phyloP scores from a whole-genome alignment of 1,284 basidiomycete genomes.

The Ceratobasidium sp. region DNA sequence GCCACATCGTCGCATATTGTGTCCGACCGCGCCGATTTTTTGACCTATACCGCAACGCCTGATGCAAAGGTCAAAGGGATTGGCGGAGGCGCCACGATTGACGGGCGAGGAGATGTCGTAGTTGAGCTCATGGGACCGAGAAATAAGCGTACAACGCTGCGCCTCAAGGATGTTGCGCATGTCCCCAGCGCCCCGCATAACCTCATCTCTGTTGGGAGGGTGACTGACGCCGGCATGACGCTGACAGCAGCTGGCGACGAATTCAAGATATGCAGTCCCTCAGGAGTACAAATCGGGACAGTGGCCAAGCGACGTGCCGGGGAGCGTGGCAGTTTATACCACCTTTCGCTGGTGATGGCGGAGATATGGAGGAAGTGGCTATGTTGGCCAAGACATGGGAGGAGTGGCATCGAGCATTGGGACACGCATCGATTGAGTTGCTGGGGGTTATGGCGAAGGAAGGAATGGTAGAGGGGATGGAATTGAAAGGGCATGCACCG shows the following conservation, averaged over 20 bases:
- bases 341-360: background rate
- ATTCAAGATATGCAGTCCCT: background rate
- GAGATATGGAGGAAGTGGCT: background rate
- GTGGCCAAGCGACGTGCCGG: background rate
- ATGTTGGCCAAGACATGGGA: background rate
- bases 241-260: background rate
- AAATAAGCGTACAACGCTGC: background rate
- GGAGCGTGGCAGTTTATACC: background rate
- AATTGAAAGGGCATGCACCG: background rate
- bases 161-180: background rate
- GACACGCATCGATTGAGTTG: slow-evolving; percentile 8
- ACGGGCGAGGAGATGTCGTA: background rate
- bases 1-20: background rate
- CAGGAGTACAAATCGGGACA: background rate
- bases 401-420: slow-evolving; percentile 2
- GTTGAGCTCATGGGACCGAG: background rate
- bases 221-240: slow-evolving; percentile 2
- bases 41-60: background rate
- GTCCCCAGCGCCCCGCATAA: background rate
- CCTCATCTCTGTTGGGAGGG: background rate
- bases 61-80: background rate
- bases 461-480: slow-evolving; percentile 10
- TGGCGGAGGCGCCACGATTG: background rate
- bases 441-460: slow-evolving; percentile 1
- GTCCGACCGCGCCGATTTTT: background rate